Base-by-base conservation (phyloP, 2,329 filamentous ascomycete genomes). In the Hymenoscyphus albidus region DNA sequence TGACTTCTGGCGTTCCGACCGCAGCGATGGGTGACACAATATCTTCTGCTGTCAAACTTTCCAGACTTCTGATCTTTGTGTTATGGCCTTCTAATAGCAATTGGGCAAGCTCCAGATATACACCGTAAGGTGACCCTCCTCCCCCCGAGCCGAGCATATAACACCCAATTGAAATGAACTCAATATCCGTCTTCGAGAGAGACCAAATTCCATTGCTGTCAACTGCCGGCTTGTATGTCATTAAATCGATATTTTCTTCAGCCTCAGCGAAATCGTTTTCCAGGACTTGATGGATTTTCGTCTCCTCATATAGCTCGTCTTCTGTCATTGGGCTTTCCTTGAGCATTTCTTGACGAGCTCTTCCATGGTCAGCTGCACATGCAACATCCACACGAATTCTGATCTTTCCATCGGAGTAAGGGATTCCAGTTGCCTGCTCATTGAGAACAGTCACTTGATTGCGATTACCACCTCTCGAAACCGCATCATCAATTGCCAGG, bases 141-240 rank as follows among this genome's bases (percentile, higher is more conserved):
- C 80, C 80, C 12, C 78, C 80, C 22, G 79, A 81, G 18, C 80
- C 80, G 3, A 82, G 74, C 12, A 82, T 78, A 63, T 81, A 81
- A 67, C 79, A 81, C 2, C 80, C 80, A 32, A 77, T 77, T 1
- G 79, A 76, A 13, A 82, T 76, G 77, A 77, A 82, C 5, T 75
- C 73, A 1, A 81, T 70, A 66, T 61, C 40, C 12, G 31, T 38
- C 18, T 40, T 32, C 6, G 22, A 35, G 13, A 61, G 14, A 12
- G 59, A 38, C 59, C 39, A 35, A 16, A 61, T 51, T 18, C 16
- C 40, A 22, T 48, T 35, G 16, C n/a, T 10, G 7, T 40, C 32
- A n/a, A 38, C 31, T 40, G 16, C 22, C 13, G 32, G 18, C 38
- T 27, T 40, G n/a, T 51, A 51, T 51, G n/a, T 51, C 22, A 10